phyloP scores from a whole-genome alignment of 768 basidiomycete species.

The Lactifluus subvellereus region DNA sequence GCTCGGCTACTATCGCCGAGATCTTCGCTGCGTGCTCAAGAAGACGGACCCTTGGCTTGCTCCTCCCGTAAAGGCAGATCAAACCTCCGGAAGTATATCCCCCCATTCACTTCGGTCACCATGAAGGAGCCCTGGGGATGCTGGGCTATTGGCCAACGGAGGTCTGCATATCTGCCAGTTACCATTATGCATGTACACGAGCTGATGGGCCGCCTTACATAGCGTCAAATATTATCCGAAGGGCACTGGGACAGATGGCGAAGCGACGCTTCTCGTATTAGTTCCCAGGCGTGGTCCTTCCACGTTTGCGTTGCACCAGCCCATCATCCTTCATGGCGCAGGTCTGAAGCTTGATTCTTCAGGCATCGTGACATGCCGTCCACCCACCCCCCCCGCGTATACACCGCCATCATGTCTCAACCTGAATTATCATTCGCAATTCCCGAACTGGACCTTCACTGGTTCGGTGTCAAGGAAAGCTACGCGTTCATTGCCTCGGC shows the following conservation, averaged over 20 bases:
- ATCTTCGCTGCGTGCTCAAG: conserved; percentile 39
- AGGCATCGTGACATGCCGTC: conserved; percentile 9
- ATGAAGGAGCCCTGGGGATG: conserved; percentile 30
- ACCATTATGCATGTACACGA: background rate
- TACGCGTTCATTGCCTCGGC: conserved; percentile 19
- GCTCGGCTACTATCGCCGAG: conserved; percentile 41
- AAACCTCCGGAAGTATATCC: conserved; percentile 23
- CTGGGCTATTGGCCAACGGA: conserved; percentile 31
- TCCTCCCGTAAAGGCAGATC: conserved; percentile 28
- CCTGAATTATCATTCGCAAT: conserved; percentile 11
- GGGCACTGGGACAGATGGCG: conserved; percentile 10
- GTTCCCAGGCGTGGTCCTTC: conserved; percentile 14
- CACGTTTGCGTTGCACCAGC: conserved; percentile 21
- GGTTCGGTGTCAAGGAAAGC: conserved; percentile 20
- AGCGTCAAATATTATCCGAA: conserved; percentile 21
- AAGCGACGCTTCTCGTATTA: conserved; percentile 21
- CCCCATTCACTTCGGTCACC: conserved; percentile 22
- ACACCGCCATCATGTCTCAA: conserved; percentile 15
- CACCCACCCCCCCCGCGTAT: conserved; percentile 14
- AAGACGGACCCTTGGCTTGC: conserved; percentile 26
- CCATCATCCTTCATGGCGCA: conserved; percentile 23
- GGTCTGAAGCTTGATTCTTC: conserved; percentile 15
- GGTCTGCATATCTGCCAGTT: background rate
- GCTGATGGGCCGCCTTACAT: background rate
- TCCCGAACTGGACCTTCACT: conserved; percentile 22